Conservation (phyloP, 192 early-diverging fungal species). For the Phycomyces blakesleeanus region DNA sequence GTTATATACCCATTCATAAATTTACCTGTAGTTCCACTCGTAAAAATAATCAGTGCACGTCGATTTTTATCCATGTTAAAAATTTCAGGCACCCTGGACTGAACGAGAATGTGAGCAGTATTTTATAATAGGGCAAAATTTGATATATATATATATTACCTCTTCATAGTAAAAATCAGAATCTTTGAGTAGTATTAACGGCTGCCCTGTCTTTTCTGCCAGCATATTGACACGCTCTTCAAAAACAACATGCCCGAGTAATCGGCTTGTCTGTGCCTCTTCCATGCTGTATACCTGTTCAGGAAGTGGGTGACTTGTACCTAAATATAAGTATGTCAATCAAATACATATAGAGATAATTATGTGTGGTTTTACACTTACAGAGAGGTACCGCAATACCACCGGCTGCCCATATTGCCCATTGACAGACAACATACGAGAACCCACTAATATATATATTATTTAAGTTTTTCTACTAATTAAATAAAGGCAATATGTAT, state of each 20-base stretch:
- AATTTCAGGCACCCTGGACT: slow-evolving; percentile 11
- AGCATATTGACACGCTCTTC: slow-evolving; percentile 18
- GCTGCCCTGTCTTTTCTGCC: neutral
- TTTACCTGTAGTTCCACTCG: slow-evolving; percentile 65
- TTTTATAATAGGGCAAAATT: slow-evolving; percentile 4
- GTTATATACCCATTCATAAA: slow-evolving; percentile 18
- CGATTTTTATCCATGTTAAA: slow-evolving; percentile 18
- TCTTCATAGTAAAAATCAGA: neutral
- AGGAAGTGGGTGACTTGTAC: slow-evolving; percentile 64
- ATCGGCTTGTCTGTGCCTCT: slow-evolving; percentile 57
- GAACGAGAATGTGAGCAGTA: neutral
- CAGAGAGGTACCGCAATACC: slow-evolving; percentile 82
- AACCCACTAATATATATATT: slow-evolving; percentile 54
- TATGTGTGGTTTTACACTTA: slow-evolving; percentile 24
- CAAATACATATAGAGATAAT: neutral
- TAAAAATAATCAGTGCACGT: slow-evolving; percentile 75
- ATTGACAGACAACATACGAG: slow-evolving; percentile 64
- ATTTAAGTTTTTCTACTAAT: neutral
- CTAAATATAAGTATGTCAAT: slow-evolving; percentile 16
- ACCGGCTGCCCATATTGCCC: slow-evolving; percentile 74
- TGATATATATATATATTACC: neutral
- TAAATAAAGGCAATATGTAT: neutral
- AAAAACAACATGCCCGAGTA: slow-evolving; percentile 60
- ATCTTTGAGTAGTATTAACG: neutral
- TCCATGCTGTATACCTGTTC: slow-evolving; percentile 75